A percentile compares a stretch with the other conserved stretches of the same genome.
Evolutionary conservation across 2,329 filamentous ascomycete species (phyloP).

Genomic region (Nigrograna mackinnonii): DNA sequence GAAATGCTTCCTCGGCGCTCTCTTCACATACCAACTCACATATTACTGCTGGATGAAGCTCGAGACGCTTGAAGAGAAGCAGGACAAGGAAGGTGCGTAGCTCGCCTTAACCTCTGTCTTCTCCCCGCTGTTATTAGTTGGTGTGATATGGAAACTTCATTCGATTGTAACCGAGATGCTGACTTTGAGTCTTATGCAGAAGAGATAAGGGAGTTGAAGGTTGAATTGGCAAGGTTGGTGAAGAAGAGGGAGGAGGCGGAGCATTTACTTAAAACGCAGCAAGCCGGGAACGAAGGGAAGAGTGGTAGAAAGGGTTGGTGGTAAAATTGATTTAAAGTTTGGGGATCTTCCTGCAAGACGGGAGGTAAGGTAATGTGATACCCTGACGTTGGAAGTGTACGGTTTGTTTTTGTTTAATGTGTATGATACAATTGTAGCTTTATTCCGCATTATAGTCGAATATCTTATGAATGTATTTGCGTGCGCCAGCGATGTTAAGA

Average conservation of each 20-base stretch:
- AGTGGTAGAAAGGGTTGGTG: too few relatives aligned
- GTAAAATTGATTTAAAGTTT: too few relatives aligned
- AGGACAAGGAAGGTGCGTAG: slow-evolving; percentile 58
- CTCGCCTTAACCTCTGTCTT: not conserved
- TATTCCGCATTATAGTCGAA: too few relatives aligned
- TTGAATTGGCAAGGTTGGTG: slow-evolving; percentile 9
- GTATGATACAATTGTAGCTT: too few relatives aligned
- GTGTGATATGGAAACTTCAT: slow-evolving; percentile 8
- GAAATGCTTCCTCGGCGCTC: slow-evolving; percentile 74
- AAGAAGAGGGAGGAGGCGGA: slow-evolving; percentile 9
- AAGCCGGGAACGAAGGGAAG: too few relatives aligned
- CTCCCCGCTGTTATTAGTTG: slow-evolving; percentile 4
- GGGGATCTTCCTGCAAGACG: too few relatives aligned
- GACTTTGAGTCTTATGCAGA: slow-evolving; percentile 7
- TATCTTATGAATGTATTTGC: too few relatives aligned
- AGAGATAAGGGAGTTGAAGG: slow-evolving; percentile 20
- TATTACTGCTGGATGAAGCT: slow-evolving; percentile 78
- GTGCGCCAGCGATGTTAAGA: too few relatives aligned
- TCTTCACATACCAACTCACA: slow-evolving; percentile 77
- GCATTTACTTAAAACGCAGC: too few relatives aligned
- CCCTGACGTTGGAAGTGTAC: too few relatives aligned
- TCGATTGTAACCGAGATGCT: slow-evolving; percentile 26
- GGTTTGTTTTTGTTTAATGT: too few relatives aligned
- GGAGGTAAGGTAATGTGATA: too few relatives aligned
- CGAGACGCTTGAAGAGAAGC: slow-evolving; percentile 70